Evolutionary conservation across 2,329 filamentous ascomycete genomes (phyloP).

Genomic region (Fusarium solani-melongenae): DNA sequence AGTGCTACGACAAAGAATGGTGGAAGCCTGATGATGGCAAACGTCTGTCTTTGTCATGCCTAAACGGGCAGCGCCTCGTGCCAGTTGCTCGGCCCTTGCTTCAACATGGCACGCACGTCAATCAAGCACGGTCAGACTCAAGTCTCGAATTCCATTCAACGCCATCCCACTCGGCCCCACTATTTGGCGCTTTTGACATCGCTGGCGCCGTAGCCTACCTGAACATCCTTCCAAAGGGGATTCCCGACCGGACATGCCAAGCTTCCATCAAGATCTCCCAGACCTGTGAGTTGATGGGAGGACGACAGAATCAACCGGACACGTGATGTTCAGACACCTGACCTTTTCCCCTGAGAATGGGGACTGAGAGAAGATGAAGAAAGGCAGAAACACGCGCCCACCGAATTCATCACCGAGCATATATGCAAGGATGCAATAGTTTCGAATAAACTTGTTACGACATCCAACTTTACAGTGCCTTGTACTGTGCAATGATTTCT

Average conservation of each 20-base stretch:
- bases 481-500: neutral
- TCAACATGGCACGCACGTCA: neutral
- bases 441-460: neutral
- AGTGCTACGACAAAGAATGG: neutral
- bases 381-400: neutral
- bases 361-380: neutral
- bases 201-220: conserved; percentile 4
- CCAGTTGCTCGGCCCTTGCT: neutral
- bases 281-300: neutral
- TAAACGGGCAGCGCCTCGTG: neutral
- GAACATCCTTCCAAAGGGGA: neutral
- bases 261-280: conserved; percentile 9
- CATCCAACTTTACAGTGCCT: neutral
- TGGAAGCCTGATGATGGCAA: neutral
- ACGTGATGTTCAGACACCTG: neutral
- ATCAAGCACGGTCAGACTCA: neutral
- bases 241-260: conserved; percentile 5
- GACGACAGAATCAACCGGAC: conserved; percentile 10
- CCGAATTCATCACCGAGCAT: neutral
- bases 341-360: neutral
- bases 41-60: neutral
- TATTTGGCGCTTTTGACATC: neutral
- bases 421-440: neutral
- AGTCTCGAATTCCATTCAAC: neutral
- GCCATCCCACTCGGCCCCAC: neutral